Evolutionary conservation across 1,139 yeast genomes (phyloP), one percentile per base, ranked within the genome.

Genomic region (Saccharomycopsis hybrid): DNA sequence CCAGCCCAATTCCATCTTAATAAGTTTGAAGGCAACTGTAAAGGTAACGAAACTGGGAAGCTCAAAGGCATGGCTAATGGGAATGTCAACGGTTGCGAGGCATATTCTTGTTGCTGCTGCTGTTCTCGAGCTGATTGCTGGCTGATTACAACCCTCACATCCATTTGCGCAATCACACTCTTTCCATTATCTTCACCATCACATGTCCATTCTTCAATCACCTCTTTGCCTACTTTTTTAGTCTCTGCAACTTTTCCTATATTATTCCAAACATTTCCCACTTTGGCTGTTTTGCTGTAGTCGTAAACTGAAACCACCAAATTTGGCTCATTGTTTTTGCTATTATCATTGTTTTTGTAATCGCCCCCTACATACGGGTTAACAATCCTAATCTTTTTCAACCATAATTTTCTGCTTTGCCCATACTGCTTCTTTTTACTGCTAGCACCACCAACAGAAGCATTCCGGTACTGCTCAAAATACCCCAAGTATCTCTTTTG

Each of bases 401-500:
- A 28, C 24, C 4, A 5, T 4, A 24, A 8, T 9, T 29, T 31
- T 9, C 9, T 7, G 38, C 29, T 5, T 33, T 28, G 4, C 30
- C 49, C 30, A 27, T n/a, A 32, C 18, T 18, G 18, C 18, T 18
- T 18, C 18, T 18, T 18, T 18, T 18, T 18, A 18, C 18, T 18
- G 18, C 18, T 18, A 18, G 18, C 18, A 18, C 18, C 18, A 18
- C 18, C 18, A 18, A 36, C 41, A 28, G 5, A 32, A n/a, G 37
- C 37, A 18, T 18, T 18, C 18, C 18, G 18, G 18, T 18, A 18
- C 18, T 18, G 18, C 11, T 47, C 50, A 33, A 31, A 53, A 62
- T 92, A 90, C 3, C 67, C 59, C 39, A 89, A 66, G 59, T 82
- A 86, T 44, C 92, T 63, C 25, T 72, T 61, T 63, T 92, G 97